Evolutionary conservation across 257 asterid species (phyloP).

Genomic region (Penstemon newberryi): DNA sequence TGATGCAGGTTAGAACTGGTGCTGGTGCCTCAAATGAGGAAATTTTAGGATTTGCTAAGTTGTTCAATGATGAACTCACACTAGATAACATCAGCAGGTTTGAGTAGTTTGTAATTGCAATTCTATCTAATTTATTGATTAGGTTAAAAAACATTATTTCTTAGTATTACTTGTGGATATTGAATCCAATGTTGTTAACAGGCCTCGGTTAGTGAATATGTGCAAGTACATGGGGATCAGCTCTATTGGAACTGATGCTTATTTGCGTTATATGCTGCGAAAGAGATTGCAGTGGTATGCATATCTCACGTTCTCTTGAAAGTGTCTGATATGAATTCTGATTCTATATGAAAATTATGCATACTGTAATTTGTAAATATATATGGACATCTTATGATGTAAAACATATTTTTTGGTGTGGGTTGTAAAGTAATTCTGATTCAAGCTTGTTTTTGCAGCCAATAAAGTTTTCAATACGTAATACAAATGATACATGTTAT

Average conservation of each 20-base stretch:
- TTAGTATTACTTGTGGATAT: neutral
- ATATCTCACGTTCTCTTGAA: slow-evolving; percentile 25
- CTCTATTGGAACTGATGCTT: slow-evolving; percentile 85
- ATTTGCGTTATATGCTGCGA: slow-evolving; percentile 81
- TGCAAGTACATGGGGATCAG: slow-evolving; percentile 95
- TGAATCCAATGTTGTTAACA: slow-evolving; percentile 32
- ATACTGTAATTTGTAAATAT: slow-evolving; percentile 9
- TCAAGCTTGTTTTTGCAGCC: neutral
- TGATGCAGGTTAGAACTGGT: slow-evolving; percentile 79
- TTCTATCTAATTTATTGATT: slow-evolving; percentile 18
- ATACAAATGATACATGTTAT: neutral
- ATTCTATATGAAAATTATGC: slow-evolving; percentile 16
- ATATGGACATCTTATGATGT: neutral
- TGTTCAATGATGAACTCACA: slow-evolving; percentile 96
- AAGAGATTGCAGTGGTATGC: slow-evolving; percentile 73
- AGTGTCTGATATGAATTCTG: slow-evolving; percentile 14
- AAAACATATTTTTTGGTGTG: slow-evolving; percentile 2
- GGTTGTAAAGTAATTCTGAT: neutral
- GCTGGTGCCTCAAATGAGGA: slow-evolving; percentile 80
- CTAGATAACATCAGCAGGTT: slow-evolving; percentile 93
- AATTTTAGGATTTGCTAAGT: slow-evolving; percentile 83
- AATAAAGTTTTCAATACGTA: neutral
- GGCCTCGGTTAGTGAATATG: slow-evolving; percentile 91
- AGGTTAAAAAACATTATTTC: slow-evolving; percentile 17
- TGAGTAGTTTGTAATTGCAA: slow-evolving; percentile 14